A percentile compares a stretch with the other conserved stretches of the same genome.
phyloP scores from a whole-genome alignment of 805 yeast genomes.

The Hanseniaspora hatyaiensis region DNA sequence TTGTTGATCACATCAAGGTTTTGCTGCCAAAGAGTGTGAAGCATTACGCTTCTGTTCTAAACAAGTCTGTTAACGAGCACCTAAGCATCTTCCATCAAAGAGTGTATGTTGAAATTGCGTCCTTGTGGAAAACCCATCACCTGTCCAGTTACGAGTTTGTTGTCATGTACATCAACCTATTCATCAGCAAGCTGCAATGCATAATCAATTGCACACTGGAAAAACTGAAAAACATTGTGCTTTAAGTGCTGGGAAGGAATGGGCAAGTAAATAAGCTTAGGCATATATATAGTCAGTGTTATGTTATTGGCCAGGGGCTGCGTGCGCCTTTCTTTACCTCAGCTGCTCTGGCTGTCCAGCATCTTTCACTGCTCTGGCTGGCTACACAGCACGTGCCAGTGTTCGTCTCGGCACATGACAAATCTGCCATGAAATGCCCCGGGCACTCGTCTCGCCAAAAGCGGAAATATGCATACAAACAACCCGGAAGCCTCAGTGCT shows the following conservation, averaged over 20 bases:
- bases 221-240: slow-evolving; percentile 9
- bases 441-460: neutral
- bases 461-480: neutral
- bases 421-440: neutral
- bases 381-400: too few relatives aligned
- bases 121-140: slow-evolving; percentile 7
- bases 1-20: slow-evolving; percentile 1
- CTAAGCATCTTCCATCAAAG: slow-evolving; percentile 12
- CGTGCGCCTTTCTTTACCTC: too few relatives aligned
- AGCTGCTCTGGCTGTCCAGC: too few relatives aligned
- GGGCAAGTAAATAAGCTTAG: too few relatives aligned
- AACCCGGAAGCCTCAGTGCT: too few relatives aligned
- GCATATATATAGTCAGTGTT: too few relatives aligned
- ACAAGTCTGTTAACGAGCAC: neutral
- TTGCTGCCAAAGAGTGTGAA: neutral
- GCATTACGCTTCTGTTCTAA: neutral
- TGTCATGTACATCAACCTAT: neutral
- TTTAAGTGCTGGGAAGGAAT: too few relatives aligned
- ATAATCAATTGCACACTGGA: slow-evolving; percentile 2
- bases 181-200: neutral
- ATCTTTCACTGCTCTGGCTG: too few relatives aligned
- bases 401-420: too few relatives aligned
- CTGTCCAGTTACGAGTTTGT: slow-evolving; percentile 2
- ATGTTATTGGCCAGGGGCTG: too few relatives aligned
- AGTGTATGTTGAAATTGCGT: slow-evolving; percentile 10